These are phyloP conservation scores for Collariella sp. DNA, from an alignment of 495 filamentous ascomycete genomes.

Conservation along the genomic window DNA sequence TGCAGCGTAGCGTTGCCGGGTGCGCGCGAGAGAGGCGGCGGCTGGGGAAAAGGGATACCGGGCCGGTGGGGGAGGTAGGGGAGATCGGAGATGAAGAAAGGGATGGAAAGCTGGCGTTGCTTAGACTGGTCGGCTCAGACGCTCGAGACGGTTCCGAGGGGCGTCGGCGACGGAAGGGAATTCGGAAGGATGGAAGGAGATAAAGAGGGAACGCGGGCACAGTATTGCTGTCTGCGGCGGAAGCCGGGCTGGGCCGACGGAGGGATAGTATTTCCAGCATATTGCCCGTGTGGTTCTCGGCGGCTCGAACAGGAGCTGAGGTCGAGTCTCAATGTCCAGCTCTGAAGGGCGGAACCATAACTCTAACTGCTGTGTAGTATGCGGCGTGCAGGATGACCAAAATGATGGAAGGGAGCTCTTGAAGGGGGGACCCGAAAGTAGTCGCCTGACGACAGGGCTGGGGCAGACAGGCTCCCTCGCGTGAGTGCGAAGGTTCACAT, in stretches of 20 bases:
- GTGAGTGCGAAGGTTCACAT: neutral
- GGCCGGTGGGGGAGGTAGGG: constrained; percentile 13
- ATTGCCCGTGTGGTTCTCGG: neutral
- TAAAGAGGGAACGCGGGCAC: constrained; percentile 40
- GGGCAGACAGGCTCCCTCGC: neutral
- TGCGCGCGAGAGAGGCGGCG: constrained; percentile 26
- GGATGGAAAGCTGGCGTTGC: constrained; percentile 6
- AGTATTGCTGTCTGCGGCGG: constrained; percentile 4
- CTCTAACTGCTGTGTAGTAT: neutral
- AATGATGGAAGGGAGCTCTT: neutral
- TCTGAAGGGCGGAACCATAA: neutral
- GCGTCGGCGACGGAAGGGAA: constrained; percentile 37
- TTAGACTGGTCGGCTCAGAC: neutral
- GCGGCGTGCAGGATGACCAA: neutral
- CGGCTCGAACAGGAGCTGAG: neutral
- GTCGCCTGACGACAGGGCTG: neutral
- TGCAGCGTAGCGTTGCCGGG: constrained; percentile 56
- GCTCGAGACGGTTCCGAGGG: constrained; percentile 1
- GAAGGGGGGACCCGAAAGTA: neutral
- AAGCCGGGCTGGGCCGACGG: neutral
- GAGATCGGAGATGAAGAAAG: constrained; percentile 30
- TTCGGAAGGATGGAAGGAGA: constrained; percentile 39
- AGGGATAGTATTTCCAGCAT: constrained; percentile 21
- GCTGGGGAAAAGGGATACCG: neutral
- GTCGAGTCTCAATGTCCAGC: neutral